Base-by-base conservation (phyloP, 257 asterid species). In the Rhazya stricta region DNA sequence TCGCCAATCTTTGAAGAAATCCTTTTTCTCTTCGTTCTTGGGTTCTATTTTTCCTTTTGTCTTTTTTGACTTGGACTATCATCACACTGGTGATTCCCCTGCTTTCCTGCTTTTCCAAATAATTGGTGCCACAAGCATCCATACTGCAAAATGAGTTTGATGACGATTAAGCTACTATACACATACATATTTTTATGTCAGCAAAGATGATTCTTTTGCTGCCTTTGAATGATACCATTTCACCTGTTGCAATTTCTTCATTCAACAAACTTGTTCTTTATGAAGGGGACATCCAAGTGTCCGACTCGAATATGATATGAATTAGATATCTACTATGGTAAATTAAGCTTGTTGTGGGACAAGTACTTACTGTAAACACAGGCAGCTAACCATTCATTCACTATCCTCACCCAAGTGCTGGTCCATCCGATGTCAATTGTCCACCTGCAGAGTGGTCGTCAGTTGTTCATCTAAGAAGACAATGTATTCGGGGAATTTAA, bases 351-450 rank as follows among this genome's bases (percentile, higher is more conserved):
- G 36, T n/a, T 27, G n/a, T 11, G 36, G 58, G 18, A 23, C 6
- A 71, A 76, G 13, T 69, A 79, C 88, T 86, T 74, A 86, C 86
- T 74, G 80, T 86, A 86, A 62, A 84, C 82, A 74, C 82, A 79
- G 68, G 82, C 84, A 30, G 88, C 90, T 39, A 86, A 76, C 90
- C 90, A 86, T 76, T 86, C 88, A 48, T 86, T 86, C 71, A 84
- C 88, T 75, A 86, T 82, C 85, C 88, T 84, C 73, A 86, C 90
- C 90, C 90, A 86, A 70, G 86, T 78, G 72, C 90, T 86, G 41
- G 90, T 86, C 90, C 90, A 86, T 1, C 88, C 90, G 36, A 86
- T 81, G 51, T 84, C 88, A 27, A 86, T 84, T 12, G 90, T 86
- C 85, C 85, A 86, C 82, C 88, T 86, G 69, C 72, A 62, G 12